Evolutionary conservation across 2,329 filamentous ascomycete species (phyloP).

Genomic region (Lasiodiplodia sp.): DNA sequence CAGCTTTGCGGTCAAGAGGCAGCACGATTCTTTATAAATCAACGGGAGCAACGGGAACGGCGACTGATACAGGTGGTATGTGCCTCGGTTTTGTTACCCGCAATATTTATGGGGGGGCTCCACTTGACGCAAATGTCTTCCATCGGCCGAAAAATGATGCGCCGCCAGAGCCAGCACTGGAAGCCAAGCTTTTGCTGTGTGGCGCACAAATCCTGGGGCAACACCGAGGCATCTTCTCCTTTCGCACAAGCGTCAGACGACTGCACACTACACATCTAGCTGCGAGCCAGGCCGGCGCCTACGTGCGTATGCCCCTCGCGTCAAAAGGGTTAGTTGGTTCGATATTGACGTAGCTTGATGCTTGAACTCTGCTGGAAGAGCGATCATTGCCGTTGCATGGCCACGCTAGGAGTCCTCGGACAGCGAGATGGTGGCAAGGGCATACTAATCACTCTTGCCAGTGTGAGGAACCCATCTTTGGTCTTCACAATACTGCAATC

Average conservation of each 20-base stretch:
- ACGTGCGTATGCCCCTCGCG: slow-evolving; percentile 17
- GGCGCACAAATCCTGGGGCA: slow-evolving; percentile 22
- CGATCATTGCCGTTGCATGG: background rate
- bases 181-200: slow-evolving; percentile 13
- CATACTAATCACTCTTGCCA: background rate
- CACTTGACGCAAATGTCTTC: slow-evolving; percentile 10
- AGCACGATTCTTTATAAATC: background rate
- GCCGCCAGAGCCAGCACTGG: background rate
- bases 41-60: background rate
- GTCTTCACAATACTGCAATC: too few species aligned
- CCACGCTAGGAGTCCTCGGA: background rate
- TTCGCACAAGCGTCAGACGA: slow-evolving; percentile 13
- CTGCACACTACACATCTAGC: background rate
- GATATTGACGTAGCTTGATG: background rate
- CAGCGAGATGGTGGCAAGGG: background rate
- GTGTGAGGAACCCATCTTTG: background rate
- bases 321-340: background rate
- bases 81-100: slow-evolving; percentile 18
- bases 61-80: slow-evolving; percentile 5
- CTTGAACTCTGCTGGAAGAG: background rate
- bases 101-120: slow-evolving; percentile 5
- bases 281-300: background rate
- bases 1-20: background rate
- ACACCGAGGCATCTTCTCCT: slow-evolving; percentile 21
- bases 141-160: slow-evolving; percentile 25